phyloP scores from a whole-genome alignment of 1,284 basidiomycete genomes.

The Pseudozyma pruni region DNA sequence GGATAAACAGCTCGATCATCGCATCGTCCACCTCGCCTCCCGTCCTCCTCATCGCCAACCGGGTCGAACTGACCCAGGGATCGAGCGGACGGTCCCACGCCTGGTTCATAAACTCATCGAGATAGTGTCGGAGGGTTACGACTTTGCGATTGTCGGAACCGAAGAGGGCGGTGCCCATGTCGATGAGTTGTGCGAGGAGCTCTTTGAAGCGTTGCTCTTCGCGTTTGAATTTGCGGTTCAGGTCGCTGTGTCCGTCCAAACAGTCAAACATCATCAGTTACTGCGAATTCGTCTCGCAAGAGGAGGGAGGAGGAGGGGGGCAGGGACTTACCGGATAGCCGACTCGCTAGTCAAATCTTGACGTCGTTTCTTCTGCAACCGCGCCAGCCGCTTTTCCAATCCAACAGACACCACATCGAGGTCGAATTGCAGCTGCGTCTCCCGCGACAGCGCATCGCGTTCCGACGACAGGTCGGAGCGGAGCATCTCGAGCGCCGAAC shows the following conservation, averaged over 20 bases:
- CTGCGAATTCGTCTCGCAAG: no score
- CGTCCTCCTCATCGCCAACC: conserved; percentile 19
- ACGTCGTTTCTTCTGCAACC: conserved; percentile 17
- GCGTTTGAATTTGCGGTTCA: conserved; percentile 20
- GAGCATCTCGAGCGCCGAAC: conserved; percentile 19
- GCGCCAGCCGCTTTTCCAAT: conserved; percentile 17
- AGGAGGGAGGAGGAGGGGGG: not conserved
- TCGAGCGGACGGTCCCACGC: conserved; percentile 44
- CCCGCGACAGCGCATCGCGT: conserved; percentile 22
- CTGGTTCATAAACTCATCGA: conserved; percentile 47
- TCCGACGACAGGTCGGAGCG: conserved; percentile 21
- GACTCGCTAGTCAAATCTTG: conserved; percentile 25
- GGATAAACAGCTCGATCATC: conserved; percentile 46
- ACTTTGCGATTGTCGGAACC: conserved; percentile 22
- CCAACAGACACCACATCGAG: conserved; percentile 21
- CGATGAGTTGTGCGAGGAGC: conserved; percentile 32
- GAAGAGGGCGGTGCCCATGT: conserved; percentile 28
- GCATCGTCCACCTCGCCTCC: conserved; percentile 41
- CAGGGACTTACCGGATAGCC: conserved; percentile 23
- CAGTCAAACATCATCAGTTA: conserved; percentile 1
- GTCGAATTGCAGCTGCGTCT: conserved; percentile 30
- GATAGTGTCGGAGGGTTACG: conserved; percentile 29
- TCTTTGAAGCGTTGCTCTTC: conserved; percentile 26
- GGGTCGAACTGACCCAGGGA: conserved; percentile 36
- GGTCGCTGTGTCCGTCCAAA: conserved; percentile 11